These are phyloP conservation scores for Linum lewisii DNA, from an alignment of 345 rosid genomes.

Conservation along the genomic window DNA sequence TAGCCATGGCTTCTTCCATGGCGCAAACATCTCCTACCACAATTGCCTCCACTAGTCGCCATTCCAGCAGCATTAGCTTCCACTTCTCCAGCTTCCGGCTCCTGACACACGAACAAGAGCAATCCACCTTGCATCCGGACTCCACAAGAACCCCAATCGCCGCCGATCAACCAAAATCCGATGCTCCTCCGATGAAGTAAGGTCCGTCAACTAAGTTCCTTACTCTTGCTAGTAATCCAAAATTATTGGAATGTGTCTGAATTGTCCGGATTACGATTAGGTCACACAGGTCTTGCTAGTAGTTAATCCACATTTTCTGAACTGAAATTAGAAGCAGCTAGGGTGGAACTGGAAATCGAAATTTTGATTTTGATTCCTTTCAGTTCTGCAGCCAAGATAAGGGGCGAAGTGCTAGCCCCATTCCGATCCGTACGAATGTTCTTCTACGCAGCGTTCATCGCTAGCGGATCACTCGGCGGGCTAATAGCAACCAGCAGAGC, in stretches of 20 bases:
- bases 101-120: background rate
- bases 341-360: background rate
- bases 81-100: constrained; percentile 8
- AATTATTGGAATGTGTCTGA: background rate
- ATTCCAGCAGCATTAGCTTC: constrained; percentile 9
- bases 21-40: constrained; percentile 22
- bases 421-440: constrained; percentile 91
- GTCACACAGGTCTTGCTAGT: background rate
- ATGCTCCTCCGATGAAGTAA: constrained; percentile 44
- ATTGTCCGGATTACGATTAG: background rate
- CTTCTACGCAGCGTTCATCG: constrained; percentile 81
- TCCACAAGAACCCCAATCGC: constrained; percentile 4
- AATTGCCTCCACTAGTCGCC: constrained; percentile 12
- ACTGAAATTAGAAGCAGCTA: background rate
- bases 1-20: constrained; percentile 29
- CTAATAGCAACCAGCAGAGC: constrained; percentile 68
- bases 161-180: constrained; percentile 23
- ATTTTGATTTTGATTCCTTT: constrained; percentile 24
- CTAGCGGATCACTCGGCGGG: constrained; percentile 72
- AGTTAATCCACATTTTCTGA: background rate
- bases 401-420: constrained; percentile 88
- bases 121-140: background rate
- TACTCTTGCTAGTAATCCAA: background rate
- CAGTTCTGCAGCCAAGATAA: constrained; percentile 75
- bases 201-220: constrained; percentile 28